These are phyloP conservation scores for Sindora glabra DNA, from an alignment of 306 rosid genomes.

Conservation along the genomic window DNA sequence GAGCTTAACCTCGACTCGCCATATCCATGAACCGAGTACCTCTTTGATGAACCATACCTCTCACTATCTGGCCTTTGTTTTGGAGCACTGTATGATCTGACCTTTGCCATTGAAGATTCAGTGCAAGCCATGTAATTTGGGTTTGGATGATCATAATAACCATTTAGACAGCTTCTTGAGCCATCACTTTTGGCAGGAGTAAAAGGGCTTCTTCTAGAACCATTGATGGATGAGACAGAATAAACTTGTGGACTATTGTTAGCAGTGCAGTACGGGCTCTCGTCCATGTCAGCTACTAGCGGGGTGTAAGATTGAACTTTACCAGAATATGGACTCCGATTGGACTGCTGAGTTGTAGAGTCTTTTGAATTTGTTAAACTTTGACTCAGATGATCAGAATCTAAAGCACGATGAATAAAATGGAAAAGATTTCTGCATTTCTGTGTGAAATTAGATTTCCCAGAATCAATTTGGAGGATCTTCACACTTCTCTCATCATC, in stretches of 20 bases:
- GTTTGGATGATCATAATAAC: constrained; percentile 50
- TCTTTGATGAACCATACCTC: constrained; percentile 48
- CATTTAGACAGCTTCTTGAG: constrained; percentile 43
- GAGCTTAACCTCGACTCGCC: constrained; percentile 27
- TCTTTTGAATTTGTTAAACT: constrained; percentile 48
- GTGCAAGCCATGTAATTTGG: constrained; percentile 85
- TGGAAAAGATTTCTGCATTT: constrained; percentile 43
- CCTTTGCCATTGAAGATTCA: constrained; percentile 69
- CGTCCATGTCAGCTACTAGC: constrained; percentile 31
- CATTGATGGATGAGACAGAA: constrained; percentile 43
- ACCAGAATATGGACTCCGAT: constrained; percentile 34
- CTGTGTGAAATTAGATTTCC: constrained; percentile 24
- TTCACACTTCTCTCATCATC: constrained; percentile 37
- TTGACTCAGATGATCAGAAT: constrained; percentile 38
- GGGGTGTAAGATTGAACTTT: constrained; percentile 47
- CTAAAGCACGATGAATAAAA: constrained; percentile 19
- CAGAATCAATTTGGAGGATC: constrained; percentile 48
- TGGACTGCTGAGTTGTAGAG: constrained; percentile 42
- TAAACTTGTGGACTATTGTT: constrained; percentile 45
- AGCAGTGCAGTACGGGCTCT: constrained; percentile 59
- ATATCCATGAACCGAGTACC: constrained; percentile 34
- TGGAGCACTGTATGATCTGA: constrained; percentile 69
- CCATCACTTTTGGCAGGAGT: constrained; percentile 68
- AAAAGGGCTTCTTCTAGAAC: constrained; percentile 54
- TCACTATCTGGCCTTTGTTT: constrained; percentile 63